These are phyloP conservation scores for Helichrysum umbraculigerum DNA, from an alignment of 129 eudicot species.

Conservation along the genomic window DNA sequence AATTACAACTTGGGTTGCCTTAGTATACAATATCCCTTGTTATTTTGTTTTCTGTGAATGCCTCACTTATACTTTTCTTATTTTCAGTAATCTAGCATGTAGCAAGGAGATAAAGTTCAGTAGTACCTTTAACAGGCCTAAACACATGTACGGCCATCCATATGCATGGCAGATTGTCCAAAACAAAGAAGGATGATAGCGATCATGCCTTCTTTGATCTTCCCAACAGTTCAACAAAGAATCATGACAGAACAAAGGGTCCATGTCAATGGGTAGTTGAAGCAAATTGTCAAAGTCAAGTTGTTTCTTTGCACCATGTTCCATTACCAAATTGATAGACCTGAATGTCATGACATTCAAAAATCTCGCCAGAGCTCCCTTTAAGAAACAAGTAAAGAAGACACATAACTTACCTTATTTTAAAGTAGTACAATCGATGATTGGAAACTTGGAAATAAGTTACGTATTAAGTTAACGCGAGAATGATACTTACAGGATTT, in stretches of 20 bases:
- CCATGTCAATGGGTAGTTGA: slow-evolving; percentile 81
- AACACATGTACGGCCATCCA: slow-evolving; percentile 78
- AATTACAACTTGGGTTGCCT: neutral
- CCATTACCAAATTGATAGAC: slow-evolving; percentile 60
- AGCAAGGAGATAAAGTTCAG: slow-evolving; percentile 7
- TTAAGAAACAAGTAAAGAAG: slow-evolving; percentile 18
- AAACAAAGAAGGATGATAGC: slow-evolving; percentile 64
- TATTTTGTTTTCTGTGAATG: neutral
- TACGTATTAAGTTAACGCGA: slow-evolving; percentile 8
- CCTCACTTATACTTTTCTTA: neutral
- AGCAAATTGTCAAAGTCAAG: slow-evolving; percentile 79
- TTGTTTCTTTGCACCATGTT: slow-evolving; percentile 68
- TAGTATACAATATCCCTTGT: neutral
- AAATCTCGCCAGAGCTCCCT: slow-evolving; percentile 42
- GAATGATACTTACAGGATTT: slow-evolving; percentile 48
- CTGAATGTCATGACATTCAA: slow-evolving; percentile 63
- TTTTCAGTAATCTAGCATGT: slow-evolving; percentile 4
- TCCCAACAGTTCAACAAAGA: slow-evolving; percentile 60
- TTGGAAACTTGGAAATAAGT: neutral
- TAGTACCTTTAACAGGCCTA: slow-evolving; percentile 83
- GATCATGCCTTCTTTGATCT: slow-evolving; percentile 44
- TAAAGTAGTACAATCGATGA: neutral
- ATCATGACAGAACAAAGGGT: slow-evolving; percentile 61
- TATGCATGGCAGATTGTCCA: slow-evolving; percentile 65
- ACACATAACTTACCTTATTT: slow-evolving; percentile 17